These are phyloP conservation scores for Spirogloea muscicola DNA, from an alignment of 139 green algal species.

Conservation along the genomic window DNA sequence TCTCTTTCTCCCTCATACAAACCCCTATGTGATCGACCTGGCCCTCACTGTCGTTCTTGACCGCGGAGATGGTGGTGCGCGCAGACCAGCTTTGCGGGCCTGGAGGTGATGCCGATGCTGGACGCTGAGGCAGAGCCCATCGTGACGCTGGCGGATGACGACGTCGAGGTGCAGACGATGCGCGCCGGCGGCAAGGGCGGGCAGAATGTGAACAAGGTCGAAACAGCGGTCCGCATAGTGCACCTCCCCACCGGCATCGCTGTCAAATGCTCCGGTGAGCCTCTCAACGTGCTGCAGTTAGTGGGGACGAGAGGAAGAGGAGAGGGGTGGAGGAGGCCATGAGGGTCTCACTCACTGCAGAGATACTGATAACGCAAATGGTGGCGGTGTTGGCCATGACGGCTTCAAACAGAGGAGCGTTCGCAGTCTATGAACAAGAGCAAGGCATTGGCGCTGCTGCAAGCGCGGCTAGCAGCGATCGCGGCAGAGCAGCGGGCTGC, in stretches of 20 bases:
- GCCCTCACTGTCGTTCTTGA: no score
- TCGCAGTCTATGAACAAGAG: constrained; percentile 67
- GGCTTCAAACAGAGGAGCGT: constrained; percentile 66
- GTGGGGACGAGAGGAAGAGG: constrained; percentile 67
- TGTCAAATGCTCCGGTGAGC: constrained; percentile 58
- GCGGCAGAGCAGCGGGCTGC: constrained; percentile 70
- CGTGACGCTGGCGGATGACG: constrained; percentile 66
- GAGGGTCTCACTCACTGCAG: constrained; percentile 79
- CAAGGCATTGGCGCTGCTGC: constrained; percentile 38
- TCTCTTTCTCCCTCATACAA: not conserved
- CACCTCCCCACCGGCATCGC: constrained; percentile 84
- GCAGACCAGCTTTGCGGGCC: constrained; percentile 93
- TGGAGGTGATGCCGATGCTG: constrained; percentile 72
- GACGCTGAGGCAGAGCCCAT: constrained; percentile 31
- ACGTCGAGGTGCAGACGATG: constrained; percentile 71
- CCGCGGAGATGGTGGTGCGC: no score
- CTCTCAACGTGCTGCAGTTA: not conserved
- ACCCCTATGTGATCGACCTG: not conserved
- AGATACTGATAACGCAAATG: constrained; percentile 54
- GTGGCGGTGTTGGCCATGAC: constrained; percentile 70
- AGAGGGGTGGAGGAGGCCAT: constrained; percentile 94
- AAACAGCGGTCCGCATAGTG: constrained; percentile 80
- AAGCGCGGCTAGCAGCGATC: constrained; percentile 76
- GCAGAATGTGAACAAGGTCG: constrained; percentile 99
- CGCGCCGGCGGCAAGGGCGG: constrained; percentile 48